A percentile compares a stretch with the other conserved stretches of the same genome.
phyloP scores from a whole-genome alignment of 1,284 basidiomycete species.

The Inonotus obliquus region DNA sequence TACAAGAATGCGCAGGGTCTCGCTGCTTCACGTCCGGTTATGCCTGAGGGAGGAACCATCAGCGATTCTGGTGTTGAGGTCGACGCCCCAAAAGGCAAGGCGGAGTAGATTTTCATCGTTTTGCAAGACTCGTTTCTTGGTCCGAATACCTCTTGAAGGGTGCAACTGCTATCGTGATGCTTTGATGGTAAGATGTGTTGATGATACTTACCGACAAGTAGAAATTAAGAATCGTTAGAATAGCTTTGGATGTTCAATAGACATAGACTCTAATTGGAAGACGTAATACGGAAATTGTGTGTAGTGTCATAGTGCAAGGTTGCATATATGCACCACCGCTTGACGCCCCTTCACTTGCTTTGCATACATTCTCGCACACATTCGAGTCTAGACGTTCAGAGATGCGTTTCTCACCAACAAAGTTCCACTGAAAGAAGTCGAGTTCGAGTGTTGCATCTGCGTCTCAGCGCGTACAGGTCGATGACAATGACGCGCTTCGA shows the following conservation, averaged over 20 bases:
- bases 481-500: too few relatives aligned
- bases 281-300: too few relatives aligned
- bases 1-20: constrained; percentile 86
- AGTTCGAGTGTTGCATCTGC: neutral
- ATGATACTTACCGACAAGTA: too few relatives aligned
- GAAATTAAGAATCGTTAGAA: neutral
- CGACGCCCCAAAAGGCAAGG: constrained; percentile 25
- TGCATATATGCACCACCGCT: neutral
- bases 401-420: neutral
- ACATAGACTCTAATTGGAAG: neutral
- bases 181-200: too few relatives aligned
- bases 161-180: neutral
- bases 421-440: neutral
- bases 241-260: neutral
- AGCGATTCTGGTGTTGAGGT: constrained; percentile 89
- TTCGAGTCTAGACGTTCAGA: too few relatives aligned
- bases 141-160: neutral
- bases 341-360: neutral
- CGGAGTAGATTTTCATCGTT: neutral
- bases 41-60: constrained; percentile 49
- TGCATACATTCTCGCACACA: neutral
- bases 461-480: neutral
- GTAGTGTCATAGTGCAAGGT: neutral
- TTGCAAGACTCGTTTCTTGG: neutral
- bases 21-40: constrained; percentile 63